Evolutionary conservation across 2,329 filamentous ascomycete species (phyloP).

Genomic region (Xylariomycetidae sp.): DNA sequence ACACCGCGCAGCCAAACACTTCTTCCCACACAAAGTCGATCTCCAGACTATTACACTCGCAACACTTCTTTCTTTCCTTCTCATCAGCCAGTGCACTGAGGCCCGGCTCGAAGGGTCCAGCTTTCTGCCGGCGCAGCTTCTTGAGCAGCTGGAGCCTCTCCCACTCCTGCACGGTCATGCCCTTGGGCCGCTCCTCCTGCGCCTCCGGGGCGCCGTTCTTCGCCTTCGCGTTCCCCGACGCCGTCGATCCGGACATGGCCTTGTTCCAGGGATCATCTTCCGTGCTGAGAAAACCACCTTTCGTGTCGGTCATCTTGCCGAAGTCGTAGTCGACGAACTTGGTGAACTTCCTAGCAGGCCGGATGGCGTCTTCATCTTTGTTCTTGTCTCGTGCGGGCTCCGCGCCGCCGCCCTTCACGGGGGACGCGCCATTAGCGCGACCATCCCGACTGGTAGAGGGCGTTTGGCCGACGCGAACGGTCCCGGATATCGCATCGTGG

Average conservation of each 20-base stretch:
- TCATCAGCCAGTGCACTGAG: conserved; percentile 66
- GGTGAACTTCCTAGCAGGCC: conserved; percentile 79
- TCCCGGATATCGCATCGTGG: conserved; percentile 55
- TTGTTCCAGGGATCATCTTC: conserved; percentile 90
- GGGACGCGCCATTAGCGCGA: conserved; percentile 34
- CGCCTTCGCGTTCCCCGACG: conserved; percentile 10
- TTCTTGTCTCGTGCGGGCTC: conserved; percentile 22
- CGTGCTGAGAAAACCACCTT: conserved; percentile 86
- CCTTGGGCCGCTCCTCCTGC: conserved; percentile 64
- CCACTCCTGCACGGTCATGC: conserved; percentile 91
- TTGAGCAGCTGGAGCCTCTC: conserved; percentile 72
- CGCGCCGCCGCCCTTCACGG: conserved; percentile 21
- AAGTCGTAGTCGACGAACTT: conserved; percentile 98
- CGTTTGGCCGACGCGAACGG: conserved; percentile 27
- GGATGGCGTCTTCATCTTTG: conserved; percentile 44
- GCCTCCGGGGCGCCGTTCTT: conserved; percentile 23
- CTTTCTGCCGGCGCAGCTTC: conserved; percentile 64
- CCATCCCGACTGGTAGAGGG: conserved; percentile 65
- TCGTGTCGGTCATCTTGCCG: conserved; percentile 95
- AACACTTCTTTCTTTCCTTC: conserved; percentile 65
- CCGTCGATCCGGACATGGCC: conserved; percentile 53
- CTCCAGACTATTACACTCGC: conserved; percentile 76
- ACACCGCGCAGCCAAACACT: conserved; percentile 69
- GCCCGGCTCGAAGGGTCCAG: conserved; percentile 82
- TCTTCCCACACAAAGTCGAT: conserved; percentile 96